Conservation (phyloP, 345 rosid genomes). For the Acer negundo region DNA sequence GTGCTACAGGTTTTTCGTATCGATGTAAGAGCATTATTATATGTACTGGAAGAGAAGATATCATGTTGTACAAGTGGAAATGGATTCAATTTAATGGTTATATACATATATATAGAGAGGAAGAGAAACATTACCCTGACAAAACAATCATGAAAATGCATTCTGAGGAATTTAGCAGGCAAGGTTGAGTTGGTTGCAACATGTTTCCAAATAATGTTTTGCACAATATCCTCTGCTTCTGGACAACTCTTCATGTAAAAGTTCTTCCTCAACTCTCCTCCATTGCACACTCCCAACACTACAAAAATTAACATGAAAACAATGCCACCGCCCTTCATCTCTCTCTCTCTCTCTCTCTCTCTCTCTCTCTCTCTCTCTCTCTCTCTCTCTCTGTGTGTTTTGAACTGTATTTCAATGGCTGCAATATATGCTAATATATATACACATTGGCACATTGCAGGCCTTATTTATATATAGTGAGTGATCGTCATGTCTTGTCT, state of each 20-base stretch:
- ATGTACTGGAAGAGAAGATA: too few relatives aligned
- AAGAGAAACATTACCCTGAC: conserved; percentile 34
- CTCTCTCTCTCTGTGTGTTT: neutral
- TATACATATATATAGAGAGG: too few relatives aligned
- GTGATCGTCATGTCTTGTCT: neutral
- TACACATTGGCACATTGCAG: neutral
- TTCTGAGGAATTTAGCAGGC: conserved; percentile 45
- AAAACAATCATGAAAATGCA: conserved; percentile 61
- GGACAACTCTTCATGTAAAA: conserved; percentile 48
- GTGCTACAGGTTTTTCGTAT: too few relatives aligned
- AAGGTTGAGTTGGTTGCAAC: conserved; percentile 36
- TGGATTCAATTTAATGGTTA: too few relatives aligned
- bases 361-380: neutral
- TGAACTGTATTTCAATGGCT: neutral
- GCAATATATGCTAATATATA: neutral
- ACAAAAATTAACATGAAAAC: neutral
- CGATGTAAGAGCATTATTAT: too few relatives aligned
- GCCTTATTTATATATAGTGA: neutral
- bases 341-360: neutral
- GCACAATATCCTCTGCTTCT: conserved; percentile 31
- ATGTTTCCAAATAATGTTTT: conserved; percentile 25
- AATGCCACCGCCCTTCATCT: neutral
- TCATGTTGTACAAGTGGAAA: too few relatives aligned
- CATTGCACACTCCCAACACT: conserved; percentile 22
- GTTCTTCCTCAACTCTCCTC: conserved; percentile 28